These are phyloP conservation scores for Chenopodium formosanum DNA, from an alignment of 148 eudicot species.

Conservation along the genomic window DNA sequence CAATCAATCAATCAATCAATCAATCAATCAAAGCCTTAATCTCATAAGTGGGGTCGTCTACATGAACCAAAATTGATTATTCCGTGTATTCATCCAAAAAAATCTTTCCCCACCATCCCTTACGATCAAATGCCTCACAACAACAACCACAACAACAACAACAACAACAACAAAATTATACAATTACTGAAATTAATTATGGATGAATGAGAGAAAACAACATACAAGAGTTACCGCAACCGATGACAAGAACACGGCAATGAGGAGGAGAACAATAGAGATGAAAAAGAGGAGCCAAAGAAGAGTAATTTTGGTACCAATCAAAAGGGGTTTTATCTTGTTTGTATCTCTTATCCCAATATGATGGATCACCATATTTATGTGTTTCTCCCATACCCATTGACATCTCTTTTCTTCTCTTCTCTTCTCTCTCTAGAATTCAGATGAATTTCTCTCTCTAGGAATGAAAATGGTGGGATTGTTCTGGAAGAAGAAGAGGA, in stretches of 20 bases:
- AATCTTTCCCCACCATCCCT: too few species aligned
- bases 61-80: too few species aligned
- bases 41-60: too few species aligned
- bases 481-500: not conserved
- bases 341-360: constrained; percentile 76
- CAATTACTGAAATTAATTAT: too few species aligned
- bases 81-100: too few species aligned
- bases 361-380: constrained; percentile 75
- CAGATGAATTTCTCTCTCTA: not conserved
- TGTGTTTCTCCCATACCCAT: constrained; percentile 30
- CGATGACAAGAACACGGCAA: constrained; percentile 55
- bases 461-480: not conserved
- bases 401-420: constrained; percentile 12
- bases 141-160: too few species aligned
- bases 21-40: too few species aligned
- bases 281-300: constrained; percentile 58
- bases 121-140: too few species aligned
- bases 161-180: too few species aligned
- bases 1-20: too few species aligned
- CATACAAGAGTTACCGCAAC: constrained; percentile 80
- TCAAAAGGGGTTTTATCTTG: constrained; percentile 59
- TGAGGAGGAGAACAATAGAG: constrained; percentile 49
- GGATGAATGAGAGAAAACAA: too few species aligned
- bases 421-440: not conserved
- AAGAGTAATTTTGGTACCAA: constrained; percentile 84